phyloP scores from a whole-genome alignment of 208 protist species.

The Crithidia bombi region DNA sequence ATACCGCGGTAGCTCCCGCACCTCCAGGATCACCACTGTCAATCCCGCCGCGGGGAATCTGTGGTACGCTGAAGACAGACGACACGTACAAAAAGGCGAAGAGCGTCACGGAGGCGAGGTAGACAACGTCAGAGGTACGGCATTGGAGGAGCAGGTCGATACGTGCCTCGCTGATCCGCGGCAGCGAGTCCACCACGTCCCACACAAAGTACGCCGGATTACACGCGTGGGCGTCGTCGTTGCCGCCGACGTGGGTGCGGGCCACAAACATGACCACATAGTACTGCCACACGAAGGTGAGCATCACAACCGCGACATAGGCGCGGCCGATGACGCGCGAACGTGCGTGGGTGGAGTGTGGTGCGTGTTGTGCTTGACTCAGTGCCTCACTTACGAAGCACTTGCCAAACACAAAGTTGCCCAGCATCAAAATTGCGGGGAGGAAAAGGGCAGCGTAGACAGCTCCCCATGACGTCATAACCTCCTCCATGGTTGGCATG shows the following conservation, averaged over 20 bases:
- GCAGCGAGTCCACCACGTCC: conserved; percentile 43
- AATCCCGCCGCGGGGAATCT: conserved; percentile 4
- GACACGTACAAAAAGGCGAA: conserved; percentile 44
- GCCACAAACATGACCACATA: conserved; percentile 54
- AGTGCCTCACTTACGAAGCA: conserved; percentile 66
- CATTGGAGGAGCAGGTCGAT: conserved; percentile 26
- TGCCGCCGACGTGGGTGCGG: conserved; percentile 11
- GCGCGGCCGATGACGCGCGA: conserved; percentile 36
- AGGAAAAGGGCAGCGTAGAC: conserved; percentile 57
- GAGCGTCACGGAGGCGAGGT: conserved; percentile 30
- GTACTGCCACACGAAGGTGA: conserved; percentile 69
- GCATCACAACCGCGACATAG: conserved; percentile 37
- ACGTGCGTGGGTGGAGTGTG: conserved; percentile 23
- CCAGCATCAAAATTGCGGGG: conserved; percentile 53
- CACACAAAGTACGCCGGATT: conserved; percentile 37
- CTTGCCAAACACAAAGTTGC: conserved; percentile 70
- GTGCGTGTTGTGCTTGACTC: conserved; percentile 34
- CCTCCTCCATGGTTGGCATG: conserved; percentile 29
- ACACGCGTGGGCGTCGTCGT: conserved; percentile 22
- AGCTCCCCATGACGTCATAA: conserved; percentile 56
- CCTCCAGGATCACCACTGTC: not conserved
- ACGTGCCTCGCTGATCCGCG: conserved; percentile 2
- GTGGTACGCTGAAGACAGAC: conserved; percentile 55
- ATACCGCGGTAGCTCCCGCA: conserved; percentile 3
- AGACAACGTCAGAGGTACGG: conserved; percentile 29